phyloP scores from a whole-genome alignment of 2,329 filamentous ascomycete species.

The Coccinonectria pachysandricola region DNA sequence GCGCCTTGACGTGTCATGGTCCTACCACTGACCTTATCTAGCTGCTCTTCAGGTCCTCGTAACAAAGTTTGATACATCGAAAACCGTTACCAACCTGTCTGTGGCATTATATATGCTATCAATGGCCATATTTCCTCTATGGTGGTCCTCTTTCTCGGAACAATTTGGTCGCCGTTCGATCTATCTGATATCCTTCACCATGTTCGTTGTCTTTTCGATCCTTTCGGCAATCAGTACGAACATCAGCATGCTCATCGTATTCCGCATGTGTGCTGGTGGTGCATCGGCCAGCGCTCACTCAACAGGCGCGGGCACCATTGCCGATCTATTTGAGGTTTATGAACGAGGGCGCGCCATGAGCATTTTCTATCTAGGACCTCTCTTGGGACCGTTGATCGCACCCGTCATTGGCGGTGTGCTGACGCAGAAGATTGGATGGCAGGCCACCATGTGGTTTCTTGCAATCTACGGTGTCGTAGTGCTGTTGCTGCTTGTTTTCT shows the following conservation, averaged over 20 bases:
- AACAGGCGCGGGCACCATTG: slow-evolving; percentile 73
- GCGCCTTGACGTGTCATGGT: too few species aligned
- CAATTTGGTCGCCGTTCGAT: slow-evolving; percentile 63
- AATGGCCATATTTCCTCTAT: slow-evolving; percentile 77
- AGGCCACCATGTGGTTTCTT: slow-evolving; percentile 69
- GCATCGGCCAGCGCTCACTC: slow-evolving; percentile 73
- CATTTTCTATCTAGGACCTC: slow-evolving; percentile 69
- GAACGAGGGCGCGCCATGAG: slow-evolving; percentile 75
- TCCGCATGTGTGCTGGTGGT: slow-evolving; percentile 64
- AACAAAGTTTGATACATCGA: slow-evolving; percentile 47
- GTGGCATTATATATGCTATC: slow-evolving; percentile 73
- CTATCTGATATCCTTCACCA: slow-evolving; percentile 62
- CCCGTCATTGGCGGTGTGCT: slow-evolving; percentile 69
- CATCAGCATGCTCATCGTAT: slow-evolving; percentile 67
- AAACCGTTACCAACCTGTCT: slow-evolving; percentile 62
- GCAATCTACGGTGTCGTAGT: slow-evolving; percentile 56
- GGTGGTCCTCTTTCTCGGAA: slow-evolving; percentile 80
- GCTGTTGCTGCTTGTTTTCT: slow-evolving; percentile 45
- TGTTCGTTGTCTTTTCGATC: slow-evolving; percentile 63
- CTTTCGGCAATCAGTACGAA: slow-evolving; percentile 58
- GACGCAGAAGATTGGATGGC: slow-evolving; percentile 61
- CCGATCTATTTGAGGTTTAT: slow-evolving; percentile 65
- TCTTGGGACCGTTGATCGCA: slow-evolving; percentile 63
- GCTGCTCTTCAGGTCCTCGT: slow-evolving; percentile 59
- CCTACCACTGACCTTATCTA: too few species aligned